Base-by-base conservation (phyloP, 2,329 filamentous ascomycete genomes). In the Claviceps citrina region DNA sequence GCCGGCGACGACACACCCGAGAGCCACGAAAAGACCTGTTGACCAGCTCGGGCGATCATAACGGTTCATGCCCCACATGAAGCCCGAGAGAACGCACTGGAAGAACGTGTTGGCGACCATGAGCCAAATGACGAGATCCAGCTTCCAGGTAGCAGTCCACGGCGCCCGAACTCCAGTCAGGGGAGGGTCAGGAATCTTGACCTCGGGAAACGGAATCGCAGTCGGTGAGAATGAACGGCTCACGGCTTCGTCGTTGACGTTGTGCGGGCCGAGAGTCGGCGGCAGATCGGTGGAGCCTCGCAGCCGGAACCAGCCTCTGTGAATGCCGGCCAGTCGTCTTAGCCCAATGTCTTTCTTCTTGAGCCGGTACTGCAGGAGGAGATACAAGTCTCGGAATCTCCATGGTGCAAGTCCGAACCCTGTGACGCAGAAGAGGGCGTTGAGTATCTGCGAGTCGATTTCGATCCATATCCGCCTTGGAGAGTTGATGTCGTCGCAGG, bases 391-490 rank as follows among this genome's bases (percentile, higher is more conserved):
- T 25, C 85, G 70, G 49, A 87, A 81, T 25, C 85, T 73, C 85
- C 84, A 93, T 0, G 85, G 85, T 1, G 82, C 78, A 10, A 91
- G 68, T 0, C 85, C 85, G 48, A 93, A 89, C 1, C 79, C 84
- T 1, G 84, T 89, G 6, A 93, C 78, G 58, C 84, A 91, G 67
- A 93, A 93, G 1, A 93, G 71, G 0, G 71, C 81, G 52, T 86
- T 93, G 5, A 61, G 49, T 43, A 93, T 81, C 54, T 93, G 85
- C 1, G 80, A 83, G 56, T 86, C 81, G 51, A 76, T 79, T 59
- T 94, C 85, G 48, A 94, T 75, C 85, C 86, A 93, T 44, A 78
- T 78, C 16, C 81, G 68, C n/a, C 84, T 74, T 2, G 83, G 76
- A 0, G 81, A 85, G 51, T 84, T 65, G 54, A 84, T 78, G 48